Percentiles rank a stretch among this genome's conserved stretches.
Evolutionary conservation across 139 green algal species (phyloP).

Genomic region (Asterochloris erici): DNA sequence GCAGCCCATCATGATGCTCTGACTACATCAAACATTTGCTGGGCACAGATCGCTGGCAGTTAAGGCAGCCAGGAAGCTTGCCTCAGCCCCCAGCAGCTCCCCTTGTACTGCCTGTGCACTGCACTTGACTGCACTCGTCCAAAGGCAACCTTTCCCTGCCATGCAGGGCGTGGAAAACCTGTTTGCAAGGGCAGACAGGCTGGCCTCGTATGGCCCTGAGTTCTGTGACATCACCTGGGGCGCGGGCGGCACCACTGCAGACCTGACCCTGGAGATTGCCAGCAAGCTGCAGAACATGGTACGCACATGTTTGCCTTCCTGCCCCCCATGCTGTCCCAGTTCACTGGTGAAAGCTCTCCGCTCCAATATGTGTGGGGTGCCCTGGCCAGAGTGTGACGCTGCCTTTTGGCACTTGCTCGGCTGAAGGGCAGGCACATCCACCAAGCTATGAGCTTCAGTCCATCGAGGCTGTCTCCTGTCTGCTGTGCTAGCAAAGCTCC

Average conservation of each 20-base stretch:
- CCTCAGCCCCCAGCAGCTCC: no score
- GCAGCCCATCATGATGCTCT: not conserved
- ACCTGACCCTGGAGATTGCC: constrained; percentile 95
- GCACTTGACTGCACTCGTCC: no score
- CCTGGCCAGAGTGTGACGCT: no score
- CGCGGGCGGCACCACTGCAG: constrained; percentile 90
- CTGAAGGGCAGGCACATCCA: no score
- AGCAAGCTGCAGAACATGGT: constrained; percentile 93
- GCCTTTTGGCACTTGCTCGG: no score
- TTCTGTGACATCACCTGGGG: constrained; percentile 99
- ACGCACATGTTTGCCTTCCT: not conserved
- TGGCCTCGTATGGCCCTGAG: constrained; percentile 74
- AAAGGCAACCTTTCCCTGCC: no score
- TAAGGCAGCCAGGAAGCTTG: no score
- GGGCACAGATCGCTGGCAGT: not conserved
- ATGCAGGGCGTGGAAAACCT: constrained; percentile 90
- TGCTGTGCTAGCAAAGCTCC: no score
- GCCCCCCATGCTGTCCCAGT: not conserved
- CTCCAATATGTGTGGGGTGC: not conserved
- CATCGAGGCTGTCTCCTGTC: no score
- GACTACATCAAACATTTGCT: not conserved
- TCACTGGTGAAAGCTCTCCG: not conserved
- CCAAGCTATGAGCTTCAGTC: no score
- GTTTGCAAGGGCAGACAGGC: constrained; percentile 84
- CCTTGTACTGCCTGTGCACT: no score